Base-by-base conservation (phyloP, 23 red algal species). In the Pyropia yezoensis region DNA sequence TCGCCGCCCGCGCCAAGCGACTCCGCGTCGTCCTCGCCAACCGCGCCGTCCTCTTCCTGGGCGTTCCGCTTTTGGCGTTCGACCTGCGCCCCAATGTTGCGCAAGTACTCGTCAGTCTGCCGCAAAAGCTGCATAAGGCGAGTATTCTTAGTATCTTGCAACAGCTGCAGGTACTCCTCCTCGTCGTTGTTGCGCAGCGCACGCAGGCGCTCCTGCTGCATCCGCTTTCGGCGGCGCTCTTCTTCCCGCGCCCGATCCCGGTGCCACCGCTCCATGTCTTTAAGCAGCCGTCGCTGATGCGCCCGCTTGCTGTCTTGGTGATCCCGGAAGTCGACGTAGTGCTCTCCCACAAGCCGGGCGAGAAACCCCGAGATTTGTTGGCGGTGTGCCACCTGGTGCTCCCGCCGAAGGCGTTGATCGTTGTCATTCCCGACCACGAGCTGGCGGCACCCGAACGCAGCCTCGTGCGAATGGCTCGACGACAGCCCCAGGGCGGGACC, bases 61-160 rank as follows among this genome's bases (percentile, higher is more conserved):
- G 78, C 78, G 30, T 54, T 32, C 47, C 80, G 78, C 53, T 96
- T 96, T 30, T 96, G 90, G 13, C 58, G 63, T 21, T 83, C 79
- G 47, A 96, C 92, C 58, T 96, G 76, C 57, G 92, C 79, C 18
- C 83, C 80, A 49, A 96, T 89, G 68, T 89, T 73, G 57, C 68
- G 51, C 18, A 96, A 71, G 60, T 96, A 96, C 27, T 82, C 73
- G 56, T 96, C 92, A 9, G 92, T 96, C 76, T 96, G 83, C 21
- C 75, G 68, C 32, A 96, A 60, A 29, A 96, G 33, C 54, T 87
- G 73, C 71, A 96, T 80, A n/a, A 96, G 69, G 33, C 92, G 78
- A 22, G 47, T 61, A 59, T 89, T 96, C 71, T 96, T 96, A 0
- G 92, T 89, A 33, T 63, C 75, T 47, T 89, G 66, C 27, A 96